Conservation (phyloP, 1,139 yeast genomes). For the Suhomyces kunorum region DNA sequence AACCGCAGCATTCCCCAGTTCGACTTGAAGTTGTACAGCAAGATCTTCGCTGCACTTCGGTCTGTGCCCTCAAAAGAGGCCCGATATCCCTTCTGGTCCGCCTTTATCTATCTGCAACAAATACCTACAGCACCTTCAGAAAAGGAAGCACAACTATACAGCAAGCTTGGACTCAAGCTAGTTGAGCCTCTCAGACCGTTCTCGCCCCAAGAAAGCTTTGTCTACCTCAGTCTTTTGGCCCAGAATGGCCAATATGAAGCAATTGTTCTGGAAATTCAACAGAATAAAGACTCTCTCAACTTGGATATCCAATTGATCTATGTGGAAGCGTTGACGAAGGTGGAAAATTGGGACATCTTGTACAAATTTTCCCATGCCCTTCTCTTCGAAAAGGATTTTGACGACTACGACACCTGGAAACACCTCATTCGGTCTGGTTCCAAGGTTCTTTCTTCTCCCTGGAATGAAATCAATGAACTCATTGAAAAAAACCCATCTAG, state of each 20-base stretch:
- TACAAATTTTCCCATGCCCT: constrained; percentile 32
- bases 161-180: constrained; percentile 57
- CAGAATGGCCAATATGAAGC: constrained; percentile 31
- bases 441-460: background rate
- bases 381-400: constrained; percentile 46
- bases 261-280: constrained; percentile 31
- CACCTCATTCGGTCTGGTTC: constrained; percentile 42
- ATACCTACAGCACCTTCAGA: constrained; percentile 16
- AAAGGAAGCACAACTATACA: constrained; percentile 49
- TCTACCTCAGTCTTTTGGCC: constrained; percentile 50
- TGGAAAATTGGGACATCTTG: constrained; percentile 46
- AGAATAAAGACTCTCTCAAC: constrained; percentile 41
- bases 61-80: constrained; percentile 8
- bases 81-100: constrained; percentile 17
- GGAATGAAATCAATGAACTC: constrained; percentile 25
- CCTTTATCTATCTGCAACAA: constrained; percentile 16
- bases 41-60: constrained; percentile 15
- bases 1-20: constrained; percentile 36
- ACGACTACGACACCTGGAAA: constrained; percentile 66
- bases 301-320: constrained; percentile 59
- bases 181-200: constrained; percentile 32
- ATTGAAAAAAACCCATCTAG: constrained; percentile 34
- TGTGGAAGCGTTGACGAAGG: constrained; percentile 43
- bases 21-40: constrained; percentile 25
- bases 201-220: constrained; percentile 60